phyloP scores from a whole-genome alignment of 2,329 filamentous ascomycete species.

The Dactylellina drechsleri region DNA sequence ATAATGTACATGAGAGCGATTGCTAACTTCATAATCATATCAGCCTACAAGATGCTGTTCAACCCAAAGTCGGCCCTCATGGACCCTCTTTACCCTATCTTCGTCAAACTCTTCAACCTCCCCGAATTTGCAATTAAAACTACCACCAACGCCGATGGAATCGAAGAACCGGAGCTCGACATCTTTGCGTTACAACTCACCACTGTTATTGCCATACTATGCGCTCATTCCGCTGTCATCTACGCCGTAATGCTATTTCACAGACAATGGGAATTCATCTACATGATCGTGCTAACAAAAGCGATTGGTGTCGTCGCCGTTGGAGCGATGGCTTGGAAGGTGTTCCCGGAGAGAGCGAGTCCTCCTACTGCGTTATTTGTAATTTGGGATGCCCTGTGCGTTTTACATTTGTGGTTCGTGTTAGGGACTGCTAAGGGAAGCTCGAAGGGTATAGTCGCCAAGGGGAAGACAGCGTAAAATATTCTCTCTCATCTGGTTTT shows the following conservation, averaged over 20 bases:
- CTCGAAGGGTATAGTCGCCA: constrained; percentile 29
- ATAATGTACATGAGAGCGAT: background rate
- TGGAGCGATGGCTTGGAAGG: constrained; percentile 25
- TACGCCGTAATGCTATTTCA: constrained; percentile 41
- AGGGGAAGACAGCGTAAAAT: constrained; percentile 30
- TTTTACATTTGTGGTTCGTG: constrained; percentile 47
- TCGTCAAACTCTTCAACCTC: constrained; percentile 49
- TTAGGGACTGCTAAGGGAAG: constrained; percentile 46
- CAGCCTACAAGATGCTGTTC: constrained; percentile 53
- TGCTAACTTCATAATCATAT: background rate
- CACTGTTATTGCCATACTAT: constrained; percentile 47
- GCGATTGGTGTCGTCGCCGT: constrained; percentile 40
- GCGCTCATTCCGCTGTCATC: constrained; percentile 44
- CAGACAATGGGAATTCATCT: constrained; percentile 49
- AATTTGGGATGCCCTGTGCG: constrained; percentile 48
- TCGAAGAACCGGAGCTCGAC: constrained; percentile 36
- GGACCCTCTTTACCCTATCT: constrained; percentile 46
- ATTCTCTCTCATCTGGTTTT: too few species aligned
- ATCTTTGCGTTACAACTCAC: constrained; percentile 42
- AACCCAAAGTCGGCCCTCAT: constrained; percentile 34
- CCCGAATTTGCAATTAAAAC: constrained; percentile 44
- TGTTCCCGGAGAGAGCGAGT: constrained; percentile 49
- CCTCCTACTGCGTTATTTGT: constrained; percentile 51
- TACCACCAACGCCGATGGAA: constrained; percentile 20
- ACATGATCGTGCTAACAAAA: constrained; percentile 49